These are phyloP conservation scores for Vachellia collinsii DNA, from an alignment of 306 rosid genomes.

Conservation along the genomic window DNA sequence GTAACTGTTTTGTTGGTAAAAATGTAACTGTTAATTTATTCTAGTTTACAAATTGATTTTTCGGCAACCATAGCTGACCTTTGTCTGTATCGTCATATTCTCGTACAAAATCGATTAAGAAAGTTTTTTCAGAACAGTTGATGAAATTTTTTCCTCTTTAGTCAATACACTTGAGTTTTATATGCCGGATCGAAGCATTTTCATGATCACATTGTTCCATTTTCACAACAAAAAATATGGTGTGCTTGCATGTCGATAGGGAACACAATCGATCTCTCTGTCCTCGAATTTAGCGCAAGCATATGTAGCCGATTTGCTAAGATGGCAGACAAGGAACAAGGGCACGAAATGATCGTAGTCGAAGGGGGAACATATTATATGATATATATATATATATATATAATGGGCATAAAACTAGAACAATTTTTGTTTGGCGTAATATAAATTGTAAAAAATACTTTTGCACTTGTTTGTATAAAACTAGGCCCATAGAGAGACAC, in stretches of 20 bases:
- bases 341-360: too few relatives aligned
- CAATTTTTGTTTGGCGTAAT: not conserved
- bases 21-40: not conserved
- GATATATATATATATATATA: too few relatives aligned
- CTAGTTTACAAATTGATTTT: not conserved
- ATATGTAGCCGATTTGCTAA: not conserved
- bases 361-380: too few relatives aligned
- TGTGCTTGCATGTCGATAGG: not conserved
- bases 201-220: not conserved
- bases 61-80: too few relatives aligned
- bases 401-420: not conserved
- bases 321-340: not conserved
- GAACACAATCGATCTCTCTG: not conserved
- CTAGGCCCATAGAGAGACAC: slow-evolving; percentile 46
- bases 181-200: not conserved
- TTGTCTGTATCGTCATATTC: too few relatives aligned
- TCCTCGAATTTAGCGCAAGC: not conserved
- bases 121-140: not conserved
- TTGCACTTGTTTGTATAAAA: slow-evolving; percentile 36
- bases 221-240: not conserved
- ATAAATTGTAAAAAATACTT: not conserved
- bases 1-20: not conserved
- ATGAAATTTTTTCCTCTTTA: not conserved
- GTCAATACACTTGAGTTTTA: too few relatives aligned
- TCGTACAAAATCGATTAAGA: not conserved